Evolutionary conservation across 2,329 filamentous ascomycete genomes (phyloP).

Genomic region (Aspergillus sp.): DNA sequence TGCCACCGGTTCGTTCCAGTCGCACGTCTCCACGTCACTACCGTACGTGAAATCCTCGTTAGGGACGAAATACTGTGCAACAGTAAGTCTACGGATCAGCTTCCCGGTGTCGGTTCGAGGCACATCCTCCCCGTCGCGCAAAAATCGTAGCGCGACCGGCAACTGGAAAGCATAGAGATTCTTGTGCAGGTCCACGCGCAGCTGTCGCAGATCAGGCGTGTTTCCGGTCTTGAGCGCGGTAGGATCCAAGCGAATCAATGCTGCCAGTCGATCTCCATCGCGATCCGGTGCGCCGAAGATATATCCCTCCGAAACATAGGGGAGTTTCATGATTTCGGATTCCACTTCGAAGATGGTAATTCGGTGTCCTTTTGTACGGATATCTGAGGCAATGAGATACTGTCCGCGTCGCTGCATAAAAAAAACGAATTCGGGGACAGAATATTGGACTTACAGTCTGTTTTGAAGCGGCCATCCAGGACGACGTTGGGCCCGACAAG

Average conservation of each 20-base stretch:
- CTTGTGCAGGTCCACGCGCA: background rate
- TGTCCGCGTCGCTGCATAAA: too few species aligned
- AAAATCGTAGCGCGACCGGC: background rate
- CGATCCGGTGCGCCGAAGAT: slow-evolving; percentile 11
- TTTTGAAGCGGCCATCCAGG: slow-evolving; percentile 17
- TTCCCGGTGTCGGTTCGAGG: background rate
- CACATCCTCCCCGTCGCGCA: background rate
- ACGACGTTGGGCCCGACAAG: slow-evolving; percentile 13
- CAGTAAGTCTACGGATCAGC: background rate
- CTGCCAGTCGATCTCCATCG: background rate
- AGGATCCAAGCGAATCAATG: slow-evolving; percentile 2
- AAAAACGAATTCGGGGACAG: background rate
- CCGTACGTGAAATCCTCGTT: background rate
- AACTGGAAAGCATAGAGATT: background rate
- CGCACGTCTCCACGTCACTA: background rate
- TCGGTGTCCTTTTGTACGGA: slow-evolving; percentile 18
- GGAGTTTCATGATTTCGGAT: slow-evolving; percentile 11
- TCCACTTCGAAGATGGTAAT: slow-evolving; percentile 17
- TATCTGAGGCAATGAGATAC: slow-evolving; percentile 4
- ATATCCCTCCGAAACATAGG: slow-evolving; percentile 17
- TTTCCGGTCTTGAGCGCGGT: background rate
- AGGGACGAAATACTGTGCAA: background rate
- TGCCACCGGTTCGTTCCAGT: background rate
- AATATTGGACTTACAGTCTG: slow-evolving; percentile 14
- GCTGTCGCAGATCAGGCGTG: background rate